Base-by-base conservation (phyloP, 2,329 filamentous ascomycete genomes). In the Claviceps spartinae region DNA sequence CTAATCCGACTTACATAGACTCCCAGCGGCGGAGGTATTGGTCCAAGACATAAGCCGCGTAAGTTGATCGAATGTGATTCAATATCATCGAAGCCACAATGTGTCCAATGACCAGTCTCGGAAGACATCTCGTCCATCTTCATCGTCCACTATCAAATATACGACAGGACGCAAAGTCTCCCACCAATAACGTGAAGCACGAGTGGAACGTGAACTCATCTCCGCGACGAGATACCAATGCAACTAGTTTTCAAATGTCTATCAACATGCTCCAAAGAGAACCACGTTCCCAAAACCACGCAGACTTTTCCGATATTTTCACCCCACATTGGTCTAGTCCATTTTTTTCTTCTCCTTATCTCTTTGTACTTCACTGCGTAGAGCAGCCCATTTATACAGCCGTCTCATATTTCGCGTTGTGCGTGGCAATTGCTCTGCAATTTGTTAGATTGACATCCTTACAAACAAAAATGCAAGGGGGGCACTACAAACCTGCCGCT, bases 331-430 rank as follows among this genome's bases (percentile, higher is more conserved):
- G 36, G 5, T 14, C 20, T 38, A 20, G 37, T 16, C 22, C 16
- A 24, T 1, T 38, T 16, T 18, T 11, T 34, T 22, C 11, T 11
- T 16, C 18, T 22, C 6, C 14, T 43, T 3, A 13, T 43, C 20
- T 24, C 5, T 34, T 43, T 24, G 11, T 20, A 8, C 20, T 37
- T 48, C 20, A 18, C 20, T n/a, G 22, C n/a, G 6, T 20, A 44
- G 13, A 34, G 16, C 30, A 16, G 34, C 11, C 22, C 13, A 40
- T 34, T 67, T 62, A 69, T 61, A 65, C 68, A 52, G 70, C 69
- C 60, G 67, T 63, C 16, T 83, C 72, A 64, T 91, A 91, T 71
- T 88, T 89, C 60, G 79, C 78, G 67, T 83, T 73, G 71, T 91
- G 87, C 47, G 77, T 86, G 52, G 82, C 65, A 65, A 93, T 90